phyloP scores from a whole-genome alignment of 2,329 filamentous ascomycete species.

The Trichoderma endophyticum region DNA sequence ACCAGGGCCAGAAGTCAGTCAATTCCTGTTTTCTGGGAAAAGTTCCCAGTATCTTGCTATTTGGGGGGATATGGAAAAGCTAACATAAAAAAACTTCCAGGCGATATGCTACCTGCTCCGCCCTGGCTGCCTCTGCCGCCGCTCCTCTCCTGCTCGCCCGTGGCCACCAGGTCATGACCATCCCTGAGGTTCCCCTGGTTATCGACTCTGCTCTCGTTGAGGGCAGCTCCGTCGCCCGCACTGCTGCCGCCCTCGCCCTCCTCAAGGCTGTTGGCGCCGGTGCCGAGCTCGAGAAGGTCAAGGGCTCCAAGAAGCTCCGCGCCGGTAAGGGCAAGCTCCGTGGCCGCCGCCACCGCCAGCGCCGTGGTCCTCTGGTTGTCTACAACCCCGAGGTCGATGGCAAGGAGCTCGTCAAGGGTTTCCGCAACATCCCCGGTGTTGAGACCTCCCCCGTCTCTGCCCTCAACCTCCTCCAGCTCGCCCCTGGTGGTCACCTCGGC shows the following conservation, averaged over 20 bases:
- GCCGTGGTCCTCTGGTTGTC: constrained; percentile 95
- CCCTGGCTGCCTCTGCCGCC: constrained; percentile 92
- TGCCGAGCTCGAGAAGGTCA: constrained; percentile 90
- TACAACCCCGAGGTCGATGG: constrained; percentile 95
- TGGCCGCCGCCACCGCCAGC: constrained; percentile 93
- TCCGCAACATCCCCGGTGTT: constrained; percentile 98
- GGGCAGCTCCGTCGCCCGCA: constrained; percentile 78
- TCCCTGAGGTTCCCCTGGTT: constrained; percentile 96
- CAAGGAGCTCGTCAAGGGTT: constrained; percentile 87
- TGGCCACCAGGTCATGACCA: constrained; percentile 87
- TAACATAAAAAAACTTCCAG: constrained; percentile 42
- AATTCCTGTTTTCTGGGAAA: not conserved
- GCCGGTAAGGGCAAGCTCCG: constrained; percentile 99
- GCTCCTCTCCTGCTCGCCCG: constrained; percentile 93
- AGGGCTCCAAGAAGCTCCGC: constrained; percentile 92
- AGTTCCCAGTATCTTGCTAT: not conserved
- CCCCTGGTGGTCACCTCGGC: constrained; percentile 96
- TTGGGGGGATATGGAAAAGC: not conserved
- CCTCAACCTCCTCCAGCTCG: constrained; percentile 98
- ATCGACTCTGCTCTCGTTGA: constrained; percentile 88
- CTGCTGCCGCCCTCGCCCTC: constrained; percentile 78
- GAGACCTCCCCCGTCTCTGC: constrained; percentile 93
- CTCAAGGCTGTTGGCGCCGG: constrained; percentile 89
- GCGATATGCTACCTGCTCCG: constrained; percentile 97
- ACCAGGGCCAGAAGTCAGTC: constrained; percentile 91